A percentile compares a stretch with the other conserved stretches of the same genome.
Evolutionary conservation across 2,329 filamentous ascomycete genomes (phyloP).

Genomic region (Dactylellina leptospora): DNA sequence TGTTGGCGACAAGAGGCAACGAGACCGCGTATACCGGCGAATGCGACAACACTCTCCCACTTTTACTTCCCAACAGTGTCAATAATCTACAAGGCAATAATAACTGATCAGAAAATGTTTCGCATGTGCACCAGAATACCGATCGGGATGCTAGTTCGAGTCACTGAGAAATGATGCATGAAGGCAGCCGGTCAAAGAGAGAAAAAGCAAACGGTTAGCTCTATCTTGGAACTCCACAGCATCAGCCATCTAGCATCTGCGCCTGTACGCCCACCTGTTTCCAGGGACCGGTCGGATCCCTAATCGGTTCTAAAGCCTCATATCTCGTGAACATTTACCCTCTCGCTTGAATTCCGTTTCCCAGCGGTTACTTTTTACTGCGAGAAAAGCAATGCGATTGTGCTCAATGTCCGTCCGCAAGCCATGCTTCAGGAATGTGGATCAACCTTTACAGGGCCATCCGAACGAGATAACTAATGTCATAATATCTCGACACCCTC

Average conservation of each 20-base stretch:
- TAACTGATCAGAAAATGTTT: conserved; percentile 12
- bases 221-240: conserved; percentile 3
- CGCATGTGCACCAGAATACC: conserved; percentile 11
- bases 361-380: neutral
- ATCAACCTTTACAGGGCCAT: conserved; percentile 29
- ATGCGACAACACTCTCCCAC: conserved; percentile 13
- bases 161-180: conserved; percentile 1
- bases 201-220: conserved; percentile 16
- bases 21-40: conserved; percentile 22
- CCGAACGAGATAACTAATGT: conserved; percentile 12
- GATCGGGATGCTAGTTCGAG: conserved; percentile 9
- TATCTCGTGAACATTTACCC: conserved; percentile 31
- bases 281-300: conserved; percentile 8
- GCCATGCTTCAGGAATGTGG: conserved; percentile 35
- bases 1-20: conserved; percentile 36
- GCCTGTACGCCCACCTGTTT: neutral
- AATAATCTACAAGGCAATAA: conserved; percentile 20
- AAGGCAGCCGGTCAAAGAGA: conserved; percentile 5
- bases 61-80: conserved; percentile 18
- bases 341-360: conserved; percentile 31
- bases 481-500: neutral
- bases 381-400: conserved; percentile 2
- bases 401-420: neutral
- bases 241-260: neutral
- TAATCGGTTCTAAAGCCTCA: conserved; percentile 21